Evolutionary conservation across 2,329 filamentous ascomycete species (phyloP).

Genomic region (Daldinia sp.): DNA sequence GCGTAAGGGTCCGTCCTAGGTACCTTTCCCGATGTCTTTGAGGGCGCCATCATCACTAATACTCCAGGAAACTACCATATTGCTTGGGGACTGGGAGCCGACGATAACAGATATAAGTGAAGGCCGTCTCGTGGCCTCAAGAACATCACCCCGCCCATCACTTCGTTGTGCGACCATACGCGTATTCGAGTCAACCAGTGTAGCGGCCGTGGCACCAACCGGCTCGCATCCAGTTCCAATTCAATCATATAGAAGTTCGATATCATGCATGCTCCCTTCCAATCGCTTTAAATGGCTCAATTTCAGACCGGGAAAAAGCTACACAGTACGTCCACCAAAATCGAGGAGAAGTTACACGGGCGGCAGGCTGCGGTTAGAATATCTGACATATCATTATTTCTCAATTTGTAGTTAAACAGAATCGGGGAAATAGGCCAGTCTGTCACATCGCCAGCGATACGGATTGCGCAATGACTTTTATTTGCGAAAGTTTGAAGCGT

Average conservation of each 20-base stretch:
- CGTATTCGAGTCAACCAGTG: background rate
- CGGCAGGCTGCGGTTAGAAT: conserved; percentile 4
- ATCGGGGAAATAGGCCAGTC: background rate
- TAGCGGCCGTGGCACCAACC: conserved; percentile 4
- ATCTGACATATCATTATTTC: background rate
- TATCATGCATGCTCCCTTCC: conserved; percentile 4
- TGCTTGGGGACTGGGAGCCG: background rate
- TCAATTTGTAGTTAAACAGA: background rate
- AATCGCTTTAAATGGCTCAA: background rate
- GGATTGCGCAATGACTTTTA: background rate
- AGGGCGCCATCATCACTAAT: background rate
- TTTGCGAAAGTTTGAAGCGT: too few relatives aligned
- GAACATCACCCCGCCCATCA: background rate
- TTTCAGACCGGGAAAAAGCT: background rate
- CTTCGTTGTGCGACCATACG: background rate
- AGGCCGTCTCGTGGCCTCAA: background rate
- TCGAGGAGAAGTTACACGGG: background rate
- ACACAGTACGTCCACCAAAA: background rate
- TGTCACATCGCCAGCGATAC: background rate
- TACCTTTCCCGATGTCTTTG: conserved; percentile 6
- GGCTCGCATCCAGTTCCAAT: background rate
- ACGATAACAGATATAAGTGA: background rate
- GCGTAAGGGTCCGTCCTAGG: conserved; percentile 19
- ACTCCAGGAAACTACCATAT: background rate
- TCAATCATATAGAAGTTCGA: background rate